Conservation (phyloP, 2,329 filamentous ascomycete species). For the Colletotrichum tamarilloi region DNA sequence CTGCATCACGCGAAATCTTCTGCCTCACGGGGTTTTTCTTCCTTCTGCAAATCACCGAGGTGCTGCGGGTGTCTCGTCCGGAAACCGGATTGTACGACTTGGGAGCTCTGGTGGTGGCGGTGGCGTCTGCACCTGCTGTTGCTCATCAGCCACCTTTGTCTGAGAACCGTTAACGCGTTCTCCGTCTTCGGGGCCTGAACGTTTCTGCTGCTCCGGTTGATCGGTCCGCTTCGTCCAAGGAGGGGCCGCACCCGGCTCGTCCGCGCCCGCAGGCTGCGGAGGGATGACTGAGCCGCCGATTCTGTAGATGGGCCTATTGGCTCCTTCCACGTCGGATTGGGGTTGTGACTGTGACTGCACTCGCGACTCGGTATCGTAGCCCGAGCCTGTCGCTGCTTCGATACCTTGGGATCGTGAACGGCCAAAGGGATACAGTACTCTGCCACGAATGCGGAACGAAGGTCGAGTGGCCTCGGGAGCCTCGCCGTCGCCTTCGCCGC, state of each 20-base stretch:
- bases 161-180: neutral
- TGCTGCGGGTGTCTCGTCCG: constrained; percentile 47
- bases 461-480: neutral
- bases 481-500: constrained; percentile 36
- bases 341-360: neutral
- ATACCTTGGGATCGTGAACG: constrained; percentile 26
- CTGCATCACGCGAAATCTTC: neutral
- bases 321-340: constrained; percentile 9
- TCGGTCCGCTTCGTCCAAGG: constrained; percentile 4
- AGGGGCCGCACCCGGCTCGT: constrained; percentile 1
- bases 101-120: constrained; percentile 34
- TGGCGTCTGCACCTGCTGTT: constrained; percentile 43
- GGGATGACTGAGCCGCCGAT: constrained; percentile 55
- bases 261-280: neutral
- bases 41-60: constrained; percentile 11
- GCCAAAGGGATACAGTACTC: constrained; percentile 40
- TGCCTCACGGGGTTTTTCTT: neutral
- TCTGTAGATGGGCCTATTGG: constrained; percentile 45
- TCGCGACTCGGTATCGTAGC: constrained; percentile 17
- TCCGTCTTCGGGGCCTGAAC: neutral
- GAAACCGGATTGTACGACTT: constrained; percentile 56
- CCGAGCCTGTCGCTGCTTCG: neutral
- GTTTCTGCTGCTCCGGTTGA: neutral
- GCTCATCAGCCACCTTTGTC: constrained; percentile 38
- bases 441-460: constrained; percentile 44